Base-by-base conservation (phyloP, 208 protist species). In the Wallacemonas sp. region DNA sequence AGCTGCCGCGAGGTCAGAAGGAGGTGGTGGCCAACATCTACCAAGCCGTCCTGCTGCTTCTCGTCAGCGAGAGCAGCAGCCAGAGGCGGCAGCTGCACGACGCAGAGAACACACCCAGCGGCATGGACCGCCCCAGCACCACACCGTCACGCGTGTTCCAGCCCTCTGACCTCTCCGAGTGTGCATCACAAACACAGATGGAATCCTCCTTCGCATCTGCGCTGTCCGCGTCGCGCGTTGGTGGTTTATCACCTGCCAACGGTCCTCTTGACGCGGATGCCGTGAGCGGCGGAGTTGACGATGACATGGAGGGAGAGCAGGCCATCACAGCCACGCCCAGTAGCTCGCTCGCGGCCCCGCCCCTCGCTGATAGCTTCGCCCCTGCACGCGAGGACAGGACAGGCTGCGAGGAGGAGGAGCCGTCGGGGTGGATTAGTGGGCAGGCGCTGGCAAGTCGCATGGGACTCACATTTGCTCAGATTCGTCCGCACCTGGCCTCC, bases 11-110 rank as follows among this genome's bases (percentile, higher is more conserved):
- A 0, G 86, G 81, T 9, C 30, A 30, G 27, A 88, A 87, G 70
- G 82, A 91, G 49, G 49, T 95, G 26, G 51, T 75, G 2, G 80
- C 79, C 28, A 81, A 78, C 65, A 86, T 72, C 0, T 33, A 83
- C 8, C 78, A 91, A 58, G 68, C 84, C 8, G 78, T 74, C 33
- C 63, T 95, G 44, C 79, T 95, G 38, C 70, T 95, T 24, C 51
- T 79, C 11, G 59, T 91, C 31, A 93, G 82, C 36, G 78, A 88
- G 33, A 72, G 75, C 14, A 58, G 51, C 24, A 33, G 36, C 9
- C 6, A 41, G 9, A 41, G 6, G 36, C 36, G 36, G 36, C 36
- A 41, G 36, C 36, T 6, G 6, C 36, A 41, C 36, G 9, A 41
- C 36, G 14, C 9, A 6, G 14, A 14, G 14, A 41, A 14, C 14